Percentiles rank a stretch among this genome's conserved stretches.
These are phyloP conservation scores for Dispira parvispora DNA, from an alignment of 192 early-diverging fungal genomes.

Conservation along the genomic window DNA sequence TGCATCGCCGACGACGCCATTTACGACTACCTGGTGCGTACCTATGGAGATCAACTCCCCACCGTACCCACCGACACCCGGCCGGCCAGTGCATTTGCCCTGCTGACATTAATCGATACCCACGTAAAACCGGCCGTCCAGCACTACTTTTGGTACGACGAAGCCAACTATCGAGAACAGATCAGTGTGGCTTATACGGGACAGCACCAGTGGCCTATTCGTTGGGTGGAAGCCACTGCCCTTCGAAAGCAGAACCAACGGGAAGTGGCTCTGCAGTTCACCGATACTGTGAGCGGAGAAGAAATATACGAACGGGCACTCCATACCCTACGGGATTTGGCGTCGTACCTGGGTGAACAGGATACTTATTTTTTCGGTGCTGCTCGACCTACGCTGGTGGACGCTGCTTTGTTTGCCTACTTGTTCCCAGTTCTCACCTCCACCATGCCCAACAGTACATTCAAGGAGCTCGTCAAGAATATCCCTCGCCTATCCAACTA, in stretches of 20 bases:
- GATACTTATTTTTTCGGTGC: slow-evolving; percentile 1
- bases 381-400: background rate
- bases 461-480: background rate
- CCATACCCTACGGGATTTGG: background rate
- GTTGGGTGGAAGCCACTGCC: background rate
- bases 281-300: background rate
- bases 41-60: background rate
- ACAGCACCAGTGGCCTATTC: background rate
- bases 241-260: background rate
- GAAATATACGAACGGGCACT: background rate
- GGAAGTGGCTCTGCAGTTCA: background rate
- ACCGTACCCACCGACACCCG: background rate
- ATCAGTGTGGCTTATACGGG: background rate
- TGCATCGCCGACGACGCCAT: slow-evolving; percentile 6
- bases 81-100: background rate
- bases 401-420: slow-evolving; percentile 3
- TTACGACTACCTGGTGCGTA: background rate
- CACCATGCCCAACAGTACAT: background rate
- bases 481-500: background rate
- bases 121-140: background rate
- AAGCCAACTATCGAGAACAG: background rate
- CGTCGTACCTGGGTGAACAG: background rate
- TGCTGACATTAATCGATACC: background rate
- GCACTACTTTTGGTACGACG: slow-evolving; percentile 2
- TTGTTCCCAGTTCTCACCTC: slow-evolving; percentile 2